Conservation (phyloP, 2,329 filamentous ascomycete species). For the Rhinocladiella mackenziei region DNA sequence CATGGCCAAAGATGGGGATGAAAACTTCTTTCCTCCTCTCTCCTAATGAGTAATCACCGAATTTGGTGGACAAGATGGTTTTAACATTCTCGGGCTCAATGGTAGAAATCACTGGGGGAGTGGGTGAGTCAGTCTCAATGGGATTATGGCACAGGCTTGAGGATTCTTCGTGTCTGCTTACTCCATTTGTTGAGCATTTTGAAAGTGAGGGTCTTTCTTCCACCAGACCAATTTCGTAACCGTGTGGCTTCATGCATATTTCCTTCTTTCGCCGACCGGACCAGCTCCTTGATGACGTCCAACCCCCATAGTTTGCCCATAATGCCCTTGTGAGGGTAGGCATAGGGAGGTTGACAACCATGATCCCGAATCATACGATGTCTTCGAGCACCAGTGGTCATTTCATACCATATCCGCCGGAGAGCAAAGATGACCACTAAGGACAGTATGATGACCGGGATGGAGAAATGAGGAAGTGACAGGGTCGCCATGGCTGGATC, state of each 20-base stretch:
- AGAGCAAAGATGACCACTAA: slow-evolving; percentile 14
- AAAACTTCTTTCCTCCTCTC: slow-evolving; percentile 38
- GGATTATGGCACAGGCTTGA: no score
- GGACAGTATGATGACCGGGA: slow-evolving; percentile 14
- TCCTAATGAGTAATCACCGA: slow-evolving; percentile 39
- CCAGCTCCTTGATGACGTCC: slow-evolving; percentile 23
- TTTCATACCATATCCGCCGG: slow-evolving; percentile 19
- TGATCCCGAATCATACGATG: slow-evolving; percentile 32
- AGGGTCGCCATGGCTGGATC: slow-evolving; percentile 17
- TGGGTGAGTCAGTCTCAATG: background rate
- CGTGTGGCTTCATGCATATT: slow-evolving; percentile 21
- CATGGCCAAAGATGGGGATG: slow-evolving; percentile 26
- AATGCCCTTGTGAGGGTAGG: slow-evolving; percentile 47
- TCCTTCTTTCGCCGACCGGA: slow-evolving; percentile 19
- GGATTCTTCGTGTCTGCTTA: no score
- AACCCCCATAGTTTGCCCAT: slow-evolving; percentile 24
- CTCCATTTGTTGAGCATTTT: background rate
- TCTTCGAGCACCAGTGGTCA: slow-evolving; percentile 23
- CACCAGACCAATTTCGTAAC: slow-evolving; percentile 18
- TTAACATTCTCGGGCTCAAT: slow-evolving; percentile 53
- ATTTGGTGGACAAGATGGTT: slow-evolving; percentile 33
- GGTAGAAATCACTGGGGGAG: slow-evolving; percentile 29
- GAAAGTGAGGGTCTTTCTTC: slow-evolving; percentile 17
- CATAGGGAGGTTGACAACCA: slow-evolving; percentile 47
- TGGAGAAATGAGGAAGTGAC: slow-evolving; percentile 9